Percentiles rank a stretch among this genome's conserved stretches.
These are phyloP conservation scores for Rhinocladiella mackenziei DNA, from an alignment of 2,329 filamentous ascomycete species.

Conservation along the genomic window DNA sequence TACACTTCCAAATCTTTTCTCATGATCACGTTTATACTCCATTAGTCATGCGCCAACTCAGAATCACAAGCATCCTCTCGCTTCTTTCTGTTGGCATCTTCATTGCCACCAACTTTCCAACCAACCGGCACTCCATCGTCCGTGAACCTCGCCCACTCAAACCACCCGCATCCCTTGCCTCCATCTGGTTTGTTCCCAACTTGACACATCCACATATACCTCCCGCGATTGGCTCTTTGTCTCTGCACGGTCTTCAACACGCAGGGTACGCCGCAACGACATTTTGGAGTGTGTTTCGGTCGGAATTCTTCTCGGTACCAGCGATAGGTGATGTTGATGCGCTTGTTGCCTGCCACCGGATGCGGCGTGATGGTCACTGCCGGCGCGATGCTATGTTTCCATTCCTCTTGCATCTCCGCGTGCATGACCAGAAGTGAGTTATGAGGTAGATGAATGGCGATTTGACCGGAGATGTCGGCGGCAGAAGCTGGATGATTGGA, in stretches of 20 bases:
- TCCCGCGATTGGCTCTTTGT: constrained; percentile 69
- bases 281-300: constrained; percentile 72
- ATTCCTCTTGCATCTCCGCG: constrained; percentile 94
- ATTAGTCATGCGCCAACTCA: too few relatives aligned
- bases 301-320: constrained; percentile 75
- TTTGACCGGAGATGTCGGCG: constrained; percentile 72
- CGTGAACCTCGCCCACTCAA: constrained; percentile 82
- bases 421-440: constrained; percentile 95
- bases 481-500: constrained; percentile 20
- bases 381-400: constrained; percentile 84
- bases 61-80: neutral
- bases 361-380: constrained; percentile 77
- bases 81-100: neutral
- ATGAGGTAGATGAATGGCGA: constrained; percentile 88
- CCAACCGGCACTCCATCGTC: constrained; percentile 78
- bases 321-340: constrained; percentile 93
- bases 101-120: constrained; percentile 31
- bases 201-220: constrained; percentile 94
- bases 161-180: constrained; percentile 64
- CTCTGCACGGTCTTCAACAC: constrained; percentile 74
- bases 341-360: constrained; percentile 69
- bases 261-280: constrained; percentile 66
- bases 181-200: constrained; percentile 45
- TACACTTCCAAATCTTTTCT: too few relatives aligned
- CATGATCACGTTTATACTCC: too few relatives aligned